Evolutionary conservation across 495 filamentous ascomycete species (phyloP), one percentile per base, ranked within the genome.

Genomic region (Parachaetomium inaequale): DNA sequence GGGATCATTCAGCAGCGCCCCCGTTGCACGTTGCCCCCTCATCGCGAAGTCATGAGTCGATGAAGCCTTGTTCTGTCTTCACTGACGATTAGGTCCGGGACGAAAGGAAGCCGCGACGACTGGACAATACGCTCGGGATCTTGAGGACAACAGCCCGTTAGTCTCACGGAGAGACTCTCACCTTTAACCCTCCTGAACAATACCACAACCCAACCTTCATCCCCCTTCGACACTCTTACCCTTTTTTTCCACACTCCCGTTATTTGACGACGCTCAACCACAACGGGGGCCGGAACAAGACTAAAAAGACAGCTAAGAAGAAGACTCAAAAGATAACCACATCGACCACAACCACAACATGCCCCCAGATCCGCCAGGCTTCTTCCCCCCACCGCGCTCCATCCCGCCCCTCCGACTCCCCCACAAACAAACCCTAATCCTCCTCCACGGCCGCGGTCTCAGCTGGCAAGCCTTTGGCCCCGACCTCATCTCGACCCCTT

Each of bases 361-460:
- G 66, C 40, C 50, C 25, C 49, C 51, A 15, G 38, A 62, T 11
- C 32, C 55, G 14, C 53, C 38, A 28, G 43, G 32, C 8, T 49
- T 50, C 53, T 74, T 77, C 60, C 68, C 76, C 0, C 56, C 63
- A 19, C 68, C 73, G 0, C 60, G 74, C n/a, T 61, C 73, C 4
- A 57, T 76, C 55, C 65, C 50, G 15, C 65, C 67, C 21, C 62
- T 59, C 47, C 28, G 50, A 3, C 31, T 8, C 4, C 52, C 61
- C 1, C 78, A 82, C 65, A 68, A 62, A 53, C 70, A 77, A 25
- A 80, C 78, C 26, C 56, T 81, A 53, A 79, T 82, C 58, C 64
- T 82, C 32, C 75, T 83, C 40, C 80, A 83, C 65, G 80, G 80
- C 40, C 77, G 77, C 5, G 79, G 79, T n/a, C 74, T 70, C 53